Evolutionary conservation across 345 rosid genomes (phyloP).

Genomic region (Brassica napus): Da-Ae NC_063445.1:23653501-23654000

Average conservation of each 20-base stretch:
- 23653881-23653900: slow-evolving; percentile 89
- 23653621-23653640: slow-evolving; percentile 69
- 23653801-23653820: slow-evolving; percentile 64
- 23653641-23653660: slow-evolving; percentile 79
- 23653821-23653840: slow-evolving; percentile 58
- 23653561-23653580: slow-evolving; percentile 87
- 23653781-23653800: slow-evolving; percentile 86
- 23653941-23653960: slow-evolving; percentile 69
- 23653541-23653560: slow-evolving; percentile 95
- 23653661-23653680: slow-evolving; percentile 63
- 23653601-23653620: slow-evolving; percentile 77
- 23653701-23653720: background rate
- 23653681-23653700: slow-evolving; percentile 36
- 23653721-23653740: slow-evolving; percentile 1
- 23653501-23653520: slow-evolving; percentile 93
- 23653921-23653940: slow-evolving; percentile 63
- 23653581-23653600: slow-evolving; percentile 91
- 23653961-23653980: slow-evolving; percentile 91
- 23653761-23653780: slow-evolving; percentile 81
- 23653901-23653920: slow-evolving; percentile 65
- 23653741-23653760: slow-evolving; percentile 46
- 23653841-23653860: slow-evolving; percentile 80
- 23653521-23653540: slow-evolving; percentile 79
- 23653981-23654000: slow-evolving; percentile 82
- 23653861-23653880: slow-evolving; percentile 91